phyloP scores from a whole-genome alignment of 306 rosid species.

The Fagus crenata region DNA sequence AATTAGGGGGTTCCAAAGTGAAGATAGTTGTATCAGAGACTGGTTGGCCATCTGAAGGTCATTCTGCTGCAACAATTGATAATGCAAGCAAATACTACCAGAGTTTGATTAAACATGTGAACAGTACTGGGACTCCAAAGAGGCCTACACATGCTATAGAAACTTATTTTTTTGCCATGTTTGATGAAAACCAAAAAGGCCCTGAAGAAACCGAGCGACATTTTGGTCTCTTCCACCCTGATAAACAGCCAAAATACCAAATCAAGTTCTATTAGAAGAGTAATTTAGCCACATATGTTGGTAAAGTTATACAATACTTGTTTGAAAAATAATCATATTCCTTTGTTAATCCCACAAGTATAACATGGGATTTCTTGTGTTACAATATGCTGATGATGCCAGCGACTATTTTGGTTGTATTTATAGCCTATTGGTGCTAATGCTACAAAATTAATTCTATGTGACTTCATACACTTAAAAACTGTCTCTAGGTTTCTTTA shows the following conservation, averaged over 20 bases:
- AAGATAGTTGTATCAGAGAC: conserved; percentile 64
- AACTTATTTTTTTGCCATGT: conserved; percentile 49
- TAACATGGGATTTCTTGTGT: no score
- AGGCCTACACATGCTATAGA: conserved; percentile 35
- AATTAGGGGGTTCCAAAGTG: conserved; percentile 34
- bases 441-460: no score
- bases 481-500: no score
- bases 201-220: conserved; percentile 32
- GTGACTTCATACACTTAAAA: no score
- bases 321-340: no score
- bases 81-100: conserved; percentile 46
- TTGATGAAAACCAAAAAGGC: conserved; percentile 36
- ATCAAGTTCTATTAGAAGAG: conserved; percentile 24
- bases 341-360: no score
- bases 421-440: no score
- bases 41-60: conserved; percentile 74
- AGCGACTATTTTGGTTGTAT: no score
- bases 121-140: conserved; percentile 48
- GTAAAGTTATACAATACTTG: no score
- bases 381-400: no score
- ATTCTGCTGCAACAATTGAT: conserved; percentile 22
- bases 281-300: no score
- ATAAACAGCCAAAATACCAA: conserved; percentile 42
- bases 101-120: conserved; percentile 53
- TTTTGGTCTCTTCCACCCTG: conserved; percentile 41